These are phyloP conservation scores for Citrullus mucosospermus DNA, from an alignment of 306 rosid genomes.

Conservation along the genomic window DNA sequence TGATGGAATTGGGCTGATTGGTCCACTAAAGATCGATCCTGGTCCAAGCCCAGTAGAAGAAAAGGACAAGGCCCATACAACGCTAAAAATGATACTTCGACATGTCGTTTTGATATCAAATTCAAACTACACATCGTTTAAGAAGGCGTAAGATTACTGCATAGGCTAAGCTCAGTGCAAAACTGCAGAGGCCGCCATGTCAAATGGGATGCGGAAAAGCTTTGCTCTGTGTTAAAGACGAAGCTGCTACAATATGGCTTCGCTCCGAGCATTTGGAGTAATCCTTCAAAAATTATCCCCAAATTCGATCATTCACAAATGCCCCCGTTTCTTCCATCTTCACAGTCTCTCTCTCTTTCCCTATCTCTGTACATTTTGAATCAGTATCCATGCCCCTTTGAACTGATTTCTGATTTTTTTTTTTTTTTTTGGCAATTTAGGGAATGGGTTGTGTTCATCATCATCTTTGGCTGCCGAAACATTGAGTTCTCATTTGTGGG, in stretches of 20 bases:
- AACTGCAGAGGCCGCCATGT: slow-evolving; percentile 7
- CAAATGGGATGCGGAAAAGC: neutral
- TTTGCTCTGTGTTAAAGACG: neutral
- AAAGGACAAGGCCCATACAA: neutral
- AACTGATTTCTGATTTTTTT: slow-evolving; percentile 5
- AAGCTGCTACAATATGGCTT: slow-evolving; percentile 15
- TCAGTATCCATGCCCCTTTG: neutral
- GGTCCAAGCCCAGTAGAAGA: neutral
- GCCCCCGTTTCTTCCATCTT: slow-evolving; percentile 15
- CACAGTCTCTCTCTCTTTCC: slow-evolving; percentile 18
- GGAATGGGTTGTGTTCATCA: slow-evolving; percentile 26
- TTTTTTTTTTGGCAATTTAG: slow-evolving; percentile 23
- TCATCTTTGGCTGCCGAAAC: slow-evolving; percentile 13
- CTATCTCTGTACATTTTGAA: neutral
- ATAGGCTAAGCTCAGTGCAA: neutral
- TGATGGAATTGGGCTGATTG: neutral
- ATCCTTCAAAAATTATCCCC: slow-evolving; percentile 29
- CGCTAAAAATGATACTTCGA: neutral
- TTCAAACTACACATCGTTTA: neutral
- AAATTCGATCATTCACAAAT: slow-evolving; percentile 24
- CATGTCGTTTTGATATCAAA: neutral
- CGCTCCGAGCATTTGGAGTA: slow-evolving; percentile 36
- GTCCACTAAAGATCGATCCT: neutral
- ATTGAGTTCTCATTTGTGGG: slow-evolving; percentile 14
- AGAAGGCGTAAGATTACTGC: neutral